Evolutionary conservation across 2,329 filamentous ascomycete species (phyloP), one percentile per base, ranked within the genome.

Genomic region (Uncinocarpus reesii): DNA sequence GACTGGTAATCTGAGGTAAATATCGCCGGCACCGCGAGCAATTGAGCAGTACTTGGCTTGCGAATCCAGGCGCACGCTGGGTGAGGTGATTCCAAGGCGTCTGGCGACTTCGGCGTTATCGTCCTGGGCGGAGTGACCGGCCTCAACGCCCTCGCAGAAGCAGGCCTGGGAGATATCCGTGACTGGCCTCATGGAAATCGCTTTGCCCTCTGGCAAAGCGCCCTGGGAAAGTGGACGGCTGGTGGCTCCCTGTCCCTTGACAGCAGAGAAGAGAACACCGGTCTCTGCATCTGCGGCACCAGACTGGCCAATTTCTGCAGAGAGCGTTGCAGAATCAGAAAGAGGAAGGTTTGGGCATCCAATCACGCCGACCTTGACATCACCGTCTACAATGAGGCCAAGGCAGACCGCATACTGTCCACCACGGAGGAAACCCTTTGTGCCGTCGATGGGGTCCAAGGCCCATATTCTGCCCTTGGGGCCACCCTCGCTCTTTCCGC

Each of bases 11-110:
- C 93, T 79, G 50, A 98, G 77, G 70, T 98, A 98, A 56, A 98
- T 82, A 62, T 98, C 92, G 42, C 89, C 92, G 4, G 89, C 88
- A 38, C 92, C 92, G 54, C 92, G 78, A 29, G 92, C 92, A 63
- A 98, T 94, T 29, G 86, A 92, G 53, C 83, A 90, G 69, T 98
- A 98, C 70, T 98, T 98, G 58, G 92, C 90, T 70, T 98, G 92
- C 45, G 86, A 94, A 71, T 98, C 92, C 84, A 98, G 92, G 55
- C 90, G 80, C 52, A 98, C 89, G 57, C 84, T 88, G n/a, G 84
- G 80, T 58, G 80, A 81, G 18, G 84, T 90, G 66, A 98, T 95
- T 47, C 88, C 88, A 4, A 98, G 78, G 62, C 81, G 84, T 59
- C 79, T 69, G 5, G 92, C 87, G 61, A 98, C 93, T 57, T 80